Conservation (phyloP, 257 asterid species). For the Gentiana macrophylla region DNA sequence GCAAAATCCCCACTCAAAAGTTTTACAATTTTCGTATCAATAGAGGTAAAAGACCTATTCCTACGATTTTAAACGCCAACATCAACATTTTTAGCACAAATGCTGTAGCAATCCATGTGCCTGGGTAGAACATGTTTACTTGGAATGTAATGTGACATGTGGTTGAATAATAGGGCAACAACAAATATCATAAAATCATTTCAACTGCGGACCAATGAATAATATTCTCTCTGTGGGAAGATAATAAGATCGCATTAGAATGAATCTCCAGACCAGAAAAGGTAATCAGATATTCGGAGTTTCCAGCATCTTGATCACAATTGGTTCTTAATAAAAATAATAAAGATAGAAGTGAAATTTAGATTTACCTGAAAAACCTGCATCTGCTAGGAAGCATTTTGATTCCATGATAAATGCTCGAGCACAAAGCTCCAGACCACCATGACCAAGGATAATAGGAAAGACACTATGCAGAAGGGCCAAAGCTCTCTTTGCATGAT, state of each 20-base stretch:
- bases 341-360: not conserved
- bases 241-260: not conserved
- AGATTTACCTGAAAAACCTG: constrained; percentile 57
- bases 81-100: too few relatives aligned
- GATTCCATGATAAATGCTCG: constrained; percentile 81
- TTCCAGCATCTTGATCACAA: too few relatives aligned
- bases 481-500: constrained; percentile 74
- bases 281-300: not conserved
- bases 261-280: not conserved
- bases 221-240: too few relatives aligned
- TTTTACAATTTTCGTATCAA: too few relatives aligned
- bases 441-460: constrained; percentile 90
- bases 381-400: constrained; percentile 79
- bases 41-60: too few relatives aligned
- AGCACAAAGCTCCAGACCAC: constrained; percentile 87
- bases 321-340: not conserved
- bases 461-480: constrained; percentile 71
- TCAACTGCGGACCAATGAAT: too few relatives aligned
- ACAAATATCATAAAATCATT: too few relatives aligned
- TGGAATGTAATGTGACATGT: too few relatives aligned
- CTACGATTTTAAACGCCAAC: too few relatives aligned
- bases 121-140: too few relatives aligned
- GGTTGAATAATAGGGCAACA: too few relatives aligned
- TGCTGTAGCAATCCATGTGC: too few relatives aligned
- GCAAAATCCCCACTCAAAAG: not conserved